Evolutionary conservation across 352 stramenopile species (phyloP).

Genomic region (Plasmopara muralis): DNA sequence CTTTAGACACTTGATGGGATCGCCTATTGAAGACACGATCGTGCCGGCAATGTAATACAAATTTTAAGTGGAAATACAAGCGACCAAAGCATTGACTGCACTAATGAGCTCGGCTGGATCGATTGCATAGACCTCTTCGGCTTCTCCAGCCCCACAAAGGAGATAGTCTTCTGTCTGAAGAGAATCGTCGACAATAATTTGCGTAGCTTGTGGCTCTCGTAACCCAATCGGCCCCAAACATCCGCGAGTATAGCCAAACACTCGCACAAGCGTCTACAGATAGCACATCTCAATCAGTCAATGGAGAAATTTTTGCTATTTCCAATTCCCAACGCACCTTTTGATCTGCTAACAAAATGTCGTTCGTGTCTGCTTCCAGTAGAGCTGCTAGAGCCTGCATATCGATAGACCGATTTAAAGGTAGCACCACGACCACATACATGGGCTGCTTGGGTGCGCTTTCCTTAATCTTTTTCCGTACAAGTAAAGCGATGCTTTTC

Average conservation of each 20-base stretch:
- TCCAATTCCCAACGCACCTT: slow-evolving; percentile 14
- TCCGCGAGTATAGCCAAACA: slow-evolving; percentile 63
- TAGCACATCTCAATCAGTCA: background rate
- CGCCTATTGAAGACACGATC: too few relatives aligned
- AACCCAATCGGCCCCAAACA: slow-evolving; percentile 57
- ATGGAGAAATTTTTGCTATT: background rate
- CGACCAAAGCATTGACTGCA: slow-evolving; percentile 7
- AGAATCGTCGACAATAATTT: slow-evolving; percentile 43
- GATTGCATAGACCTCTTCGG: slow-evolving; percentile 50
- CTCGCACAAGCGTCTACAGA: slow-evolving; percentile 41
- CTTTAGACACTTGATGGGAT: too few relatives aligned
- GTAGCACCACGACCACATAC: slow-evolving; percentile 47
- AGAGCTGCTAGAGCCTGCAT: slow-evolving; percentile 32
- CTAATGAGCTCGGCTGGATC: slow-evolving; percentile 13
- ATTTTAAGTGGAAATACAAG: slow-evolving; percentile 16
- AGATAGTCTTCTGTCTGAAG: slow-evolving; percentile 24
- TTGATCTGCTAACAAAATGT: slow-evolving; percentile 42
- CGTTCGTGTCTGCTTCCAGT: slow-evolving; percentile 17
- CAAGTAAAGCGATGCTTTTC: slow-evolving; percentile 55
- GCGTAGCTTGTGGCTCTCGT: slow-evolving; percentile 37
- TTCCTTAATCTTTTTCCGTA: slow-evolving; percentile 13
- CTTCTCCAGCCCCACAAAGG: slow-evolving; percentile 41
- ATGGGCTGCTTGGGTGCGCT: background rate
- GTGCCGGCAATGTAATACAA: too few relatives aligned
- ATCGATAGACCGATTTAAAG: slow-evolving; percentile 45